Percentiles rank a stretch among this genome's conserved stretches.
Conservation (phyloP, 768 basidiomycete genomes). For the Lyophyllum semitale region DNA sequence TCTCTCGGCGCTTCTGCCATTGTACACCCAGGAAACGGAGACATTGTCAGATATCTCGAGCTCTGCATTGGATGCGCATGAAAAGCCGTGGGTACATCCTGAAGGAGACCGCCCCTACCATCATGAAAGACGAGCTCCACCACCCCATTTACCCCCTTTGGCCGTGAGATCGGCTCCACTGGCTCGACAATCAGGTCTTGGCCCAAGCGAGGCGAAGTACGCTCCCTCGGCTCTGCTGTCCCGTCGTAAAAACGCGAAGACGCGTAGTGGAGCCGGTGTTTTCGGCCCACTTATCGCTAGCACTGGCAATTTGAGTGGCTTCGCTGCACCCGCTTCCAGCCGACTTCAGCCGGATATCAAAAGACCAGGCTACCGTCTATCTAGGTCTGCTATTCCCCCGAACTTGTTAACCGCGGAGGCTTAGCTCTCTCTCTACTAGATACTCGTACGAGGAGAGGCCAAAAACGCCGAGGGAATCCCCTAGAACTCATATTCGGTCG, state of each 20-base stretch:
- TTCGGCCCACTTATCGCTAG: slow-evolving; percentile 74
- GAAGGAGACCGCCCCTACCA: neutral
- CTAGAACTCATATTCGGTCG: neutral
- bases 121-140: neutral
- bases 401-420: no score
- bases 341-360: slow-evolving; percentile 58
- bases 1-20: slow-evolving; percentile 62
- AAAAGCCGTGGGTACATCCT: neutral
- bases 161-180: neutral
- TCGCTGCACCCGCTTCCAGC: slow-evolving; percentile 53
- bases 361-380: slow-evolving; percentile 65
- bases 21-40: slow-evolving; percentile 49
- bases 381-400: slow-evolving; percentile 40
- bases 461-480: neutral
- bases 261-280: slow-evolving; percentile 59
- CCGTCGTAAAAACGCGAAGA: slow-evolving; percentile 24
- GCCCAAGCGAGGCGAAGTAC: slow-evolving; percentile 1
- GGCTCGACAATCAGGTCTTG: neutral
- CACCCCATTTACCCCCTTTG: neutral
- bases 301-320: slow-evolving; percentile 64
- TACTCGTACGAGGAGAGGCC: slow-evolving; percentile 25
- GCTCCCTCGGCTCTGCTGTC: slow-evolving; percentile 3
- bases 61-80: slow-evolving; percentile 6
- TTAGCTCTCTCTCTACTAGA: slow-evolving; percentile 14
- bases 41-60: slow-evolving; percentile 20